Conservation (phyloP, 495 filamentous ascomycete genomes). For the Aspergillus indologenus region DNA sequence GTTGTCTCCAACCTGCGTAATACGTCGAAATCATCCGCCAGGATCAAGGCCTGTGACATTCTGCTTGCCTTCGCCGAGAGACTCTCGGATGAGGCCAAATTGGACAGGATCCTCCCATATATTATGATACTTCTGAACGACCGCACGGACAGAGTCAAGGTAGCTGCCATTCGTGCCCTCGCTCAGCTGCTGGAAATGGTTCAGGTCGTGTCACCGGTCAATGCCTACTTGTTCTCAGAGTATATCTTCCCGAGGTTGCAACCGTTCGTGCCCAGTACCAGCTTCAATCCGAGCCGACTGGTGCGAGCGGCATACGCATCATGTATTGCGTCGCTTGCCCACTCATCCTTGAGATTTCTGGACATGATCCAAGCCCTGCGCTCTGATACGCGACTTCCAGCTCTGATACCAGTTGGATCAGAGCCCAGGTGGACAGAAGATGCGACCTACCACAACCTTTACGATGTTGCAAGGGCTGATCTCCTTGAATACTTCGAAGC, state of each 20-base stretch:
- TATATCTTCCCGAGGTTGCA: slow-evolving; percentile 87
- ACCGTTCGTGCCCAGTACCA: slow-evolving; percentile 56
- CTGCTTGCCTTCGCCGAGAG: slow-evolving; percentile 89
- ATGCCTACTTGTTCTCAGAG: slow-evolving; percentile 91
- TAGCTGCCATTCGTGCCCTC: slow-evolving; percentile 78
- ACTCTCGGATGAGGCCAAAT: slow-evolving; percentile 91
- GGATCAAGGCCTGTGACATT: slow-evolving; percentile 87
- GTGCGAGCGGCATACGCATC: slow-evolving; percentile 89
- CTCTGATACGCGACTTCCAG: slow-evolving; percentile 76
- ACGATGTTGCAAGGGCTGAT: slow-evolving; percentile 75
- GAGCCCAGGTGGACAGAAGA: slow-evolving; percentile 63
- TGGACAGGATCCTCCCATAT: slow-evolving; percentile 92
- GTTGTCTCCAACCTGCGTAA: slow-evolving; percentile 85
- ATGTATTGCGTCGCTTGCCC: slow-evolving; percentile 87
- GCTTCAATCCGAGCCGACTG: slow-evolving; percentile 59
- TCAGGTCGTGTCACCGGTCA: slow-evolving; percentile 83
- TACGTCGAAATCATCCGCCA: slow-evolving; percentile 80
- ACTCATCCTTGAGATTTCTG: slow-evolving; percentile 78
- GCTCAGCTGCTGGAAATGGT: slow-evolving; percentile 88
- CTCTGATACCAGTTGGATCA: slow-evolving; percentile 67
- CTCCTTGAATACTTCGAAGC: slow-evolving; percentile 76
- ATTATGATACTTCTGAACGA: slow-evolving; percentile 79
- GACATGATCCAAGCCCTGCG: slow-evolving; percentile 87
- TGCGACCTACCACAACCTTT: slow-evolving; percentile 72
- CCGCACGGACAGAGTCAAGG: slow-evolving; percentile 73